Evolutionary conservation across 805 yeast genomes (phyloP).

Genomic region (Kazachstania bromeliacearum): DNA sequence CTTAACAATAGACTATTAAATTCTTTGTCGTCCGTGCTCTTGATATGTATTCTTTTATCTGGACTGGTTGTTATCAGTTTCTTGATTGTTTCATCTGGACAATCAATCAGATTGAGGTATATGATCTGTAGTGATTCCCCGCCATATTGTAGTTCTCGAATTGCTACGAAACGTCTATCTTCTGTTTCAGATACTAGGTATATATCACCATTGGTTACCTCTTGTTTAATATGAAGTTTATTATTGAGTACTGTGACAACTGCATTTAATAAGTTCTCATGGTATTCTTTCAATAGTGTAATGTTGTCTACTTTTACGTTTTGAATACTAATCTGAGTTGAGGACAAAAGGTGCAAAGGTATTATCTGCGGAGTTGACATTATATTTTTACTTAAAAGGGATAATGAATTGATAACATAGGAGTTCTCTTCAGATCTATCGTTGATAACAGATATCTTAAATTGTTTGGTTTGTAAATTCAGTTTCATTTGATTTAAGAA

Average conservation of each 20-base stretch:
- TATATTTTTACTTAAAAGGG: conserved; percentile 2
- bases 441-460: too few relatives aligned
- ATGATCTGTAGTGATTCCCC: too few relatives aligned
- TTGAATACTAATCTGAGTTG: neutral
- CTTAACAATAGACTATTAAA: too few relatives aligned
- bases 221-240: neutral
- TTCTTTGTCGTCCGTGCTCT: too few relatives aligned
- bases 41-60: neutral
- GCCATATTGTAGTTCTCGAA: too few relatives aligned
- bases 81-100: neutral
- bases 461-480: conserved; percentile 3
- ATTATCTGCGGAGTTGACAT: conserved; percentile 6
- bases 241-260: neutral
- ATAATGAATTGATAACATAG: conserved; percentile 16
- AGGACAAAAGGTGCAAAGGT: conserved; percentile 7
- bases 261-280: neutral
- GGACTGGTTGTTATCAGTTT: neutral
- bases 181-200: neutral
- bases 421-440: conserved; percentile 9
- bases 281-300: neutral
- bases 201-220: neutral
- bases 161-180: too few relatives aligned
- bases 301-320: neutral
- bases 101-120: neutral
- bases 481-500: conserved; percentile 30